Evolutionary conservation across 371 early-diverging fungal genomes (phyloP).

Genomic region (Synchytrium microbalum): DNA sequence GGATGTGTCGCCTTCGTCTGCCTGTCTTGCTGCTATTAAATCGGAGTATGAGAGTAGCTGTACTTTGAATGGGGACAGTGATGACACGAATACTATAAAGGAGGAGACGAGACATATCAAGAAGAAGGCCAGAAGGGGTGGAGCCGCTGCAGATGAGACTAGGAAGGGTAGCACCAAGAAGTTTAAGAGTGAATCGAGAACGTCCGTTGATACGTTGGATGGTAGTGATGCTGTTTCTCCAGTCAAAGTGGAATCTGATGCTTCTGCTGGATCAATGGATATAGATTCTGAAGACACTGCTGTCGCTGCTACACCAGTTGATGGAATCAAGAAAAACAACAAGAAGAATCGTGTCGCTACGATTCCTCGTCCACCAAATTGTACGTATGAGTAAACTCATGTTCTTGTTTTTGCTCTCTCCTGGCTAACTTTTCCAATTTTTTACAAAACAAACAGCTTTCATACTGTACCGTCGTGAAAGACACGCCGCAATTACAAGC

Average conservation of each 20-base stretch:
- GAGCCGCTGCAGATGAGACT: neutral
- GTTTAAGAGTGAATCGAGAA: no score
- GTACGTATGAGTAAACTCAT: neutral
- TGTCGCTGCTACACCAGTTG: neutral
- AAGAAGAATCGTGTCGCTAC: neutral
- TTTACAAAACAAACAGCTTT: constrained; percentile 63
- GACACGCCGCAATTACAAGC: constrained; percentile 46
- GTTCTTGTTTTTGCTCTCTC: no score
- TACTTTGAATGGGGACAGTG: no score
- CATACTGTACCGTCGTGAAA: constrained; percentile 60
- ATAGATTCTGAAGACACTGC: no score
- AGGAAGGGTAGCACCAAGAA: neutral
- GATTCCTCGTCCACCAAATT: neutral
- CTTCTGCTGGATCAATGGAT: no score
- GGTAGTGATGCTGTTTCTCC: no score
- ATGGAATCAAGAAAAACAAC: neutral
- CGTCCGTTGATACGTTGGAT: no score
- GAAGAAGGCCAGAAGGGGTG: neutral
- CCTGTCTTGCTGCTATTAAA: no score
- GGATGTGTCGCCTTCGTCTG: neutral
- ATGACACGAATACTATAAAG: no score
- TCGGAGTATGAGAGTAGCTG: no score
- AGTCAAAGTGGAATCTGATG: no score
- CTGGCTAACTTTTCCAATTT: no score
- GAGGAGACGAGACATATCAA: neutral